Evolutionary conservation across 177 flowering plant species (phyloP).

Genomic region (Vitis hybrid): DNA sequence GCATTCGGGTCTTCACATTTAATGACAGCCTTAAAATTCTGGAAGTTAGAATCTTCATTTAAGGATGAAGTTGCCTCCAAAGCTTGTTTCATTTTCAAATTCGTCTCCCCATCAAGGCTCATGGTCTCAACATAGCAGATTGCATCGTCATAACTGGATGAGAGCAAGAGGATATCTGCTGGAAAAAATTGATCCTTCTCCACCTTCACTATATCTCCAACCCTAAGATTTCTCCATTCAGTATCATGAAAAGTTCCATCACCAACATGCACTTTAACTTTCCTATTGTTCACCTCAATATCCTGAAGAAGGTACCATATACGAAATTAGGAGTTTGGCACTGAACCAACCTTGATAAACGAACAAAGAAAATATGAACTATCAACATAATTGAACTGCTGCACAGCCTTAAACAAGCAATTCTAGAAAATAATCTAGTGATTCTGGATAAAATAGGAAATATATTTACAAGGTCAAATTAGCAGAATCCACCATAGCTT

Average conservation of each 20-base stretch:
- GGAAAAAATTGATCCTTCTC: conserved; percentile 89
- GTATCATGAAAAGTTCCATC: conserved; percentile 57
- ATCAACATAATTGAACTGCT: neutral
- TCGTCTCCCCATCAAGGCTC: conserved; percentile 98
- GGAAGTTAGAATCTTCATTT: conserved; percentile 51
- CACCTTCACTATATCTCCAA: conserved; percentile 87
- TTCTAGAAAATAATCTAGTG: neutral
- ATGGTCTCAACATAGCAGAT: conserved; percentile 95
- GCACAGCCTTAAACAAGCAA: neutral
- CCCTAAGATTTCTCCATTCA: conserved; percentile 79
- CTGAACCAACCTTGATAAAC: neutral
- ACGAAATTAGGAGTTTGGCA: neutral
- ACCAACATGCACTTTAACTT: conserved; percentile 60
- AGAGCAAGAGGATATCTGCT: conserved; percentile 84
- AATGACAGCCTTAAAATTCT: conserved; percentile 62
- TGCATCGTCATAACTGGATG: conserved; percentile 86
- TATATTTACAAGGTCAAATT: too few species aligned
- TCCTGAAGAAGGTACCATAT: conserved; percentile 52
- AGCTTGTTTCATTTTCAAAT: conserved; percentile 88
- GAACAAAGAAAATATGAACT: neutral
- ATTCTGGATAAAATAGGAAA: neutral
- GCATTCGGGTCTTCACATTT: conserved; percentile 98
- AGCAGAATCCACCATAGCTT: too few species aligned
- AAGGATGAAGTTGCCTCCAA: conserved; percentile 65
- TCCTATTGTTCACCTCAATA: conserved; percentile 80